Evolutionary conservation across 2,329 filamentous ascomycete species (phyloP).

Genomic region (Xylariaceae sp.): DNA sequence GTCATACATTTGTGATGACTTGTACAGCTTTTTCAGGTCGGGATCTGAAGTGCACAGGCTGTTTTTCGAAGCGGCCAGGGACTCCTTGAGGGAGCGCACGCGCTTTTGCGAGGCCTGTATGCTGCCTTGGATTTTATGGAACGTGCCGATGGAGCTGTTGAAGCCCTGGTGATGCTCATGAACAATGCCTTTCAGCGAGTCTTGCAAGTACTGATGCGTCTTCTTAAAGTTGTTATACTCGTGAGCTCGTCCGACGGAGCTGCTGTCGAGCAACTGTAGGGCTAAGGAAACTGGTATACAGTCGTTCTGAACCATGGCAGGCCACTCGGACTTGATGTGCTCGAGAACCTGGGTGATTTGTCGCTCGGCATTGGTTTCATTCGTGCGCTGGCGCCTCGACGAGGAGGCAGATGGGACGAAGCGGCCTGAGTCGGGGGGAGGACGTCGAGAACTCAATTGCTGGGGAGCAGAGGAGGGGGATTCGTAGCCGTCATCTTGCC

Average conservation of each 20-base stretch:
- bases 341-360: slow-evolving; percentile 73
- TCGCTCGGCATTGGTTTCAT: slow-evolving; percentile 57
- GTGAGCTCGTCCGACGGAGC: slow-evolving; percentile 89
- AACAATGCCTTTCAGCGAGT: slow-evolving; percentile 90
- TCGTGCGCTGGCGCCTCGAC: slow-evolving; percentile 34
- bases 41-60: slow-evolving; percentile 86
- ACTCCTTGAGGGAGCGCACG: slow-evolving; percentile 82
- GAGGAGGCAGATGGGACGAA: slow-evolving; percentile 37
- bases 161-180: slow-evolving; percentile 99
- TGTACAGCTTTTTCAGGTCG: slow-evolving; percentile 88
- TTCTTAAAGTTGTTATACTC: slow-evolving; percentile 85
- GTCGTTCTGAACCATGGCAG: slow-evolving; percentile 85
- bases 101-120: slow-evolving; percentile 88
- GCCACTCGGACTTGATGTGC: slow-evolving; percentile 88
- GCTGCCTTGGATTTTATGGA: slow-evolving; percentile 96
- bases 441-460: slow-evolving; percentile 40
- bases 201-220: slow-evolving; percentile 88
- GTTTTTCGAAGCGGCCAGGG: slow-evolving; percentile 79
- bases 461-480: slow-evolving; percentile 46
- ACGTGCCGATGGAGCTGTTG: slow-evolving; percentile 98
- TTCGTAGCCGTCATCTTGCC: slow-evolving; percentile 57
- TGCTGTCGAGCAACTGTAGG: slow-evolving; percentile 92
- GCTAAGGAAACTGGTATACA: slow-evolving; percentile 94
- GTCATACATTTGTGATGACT: slow-evolving; percentile 88
- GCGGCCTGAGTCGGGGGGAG: slow-evolving; percentile 41